A percentile compares a stretch with the other conserved stretches of the same genome.
Conservation (phyloP, 2,329 filamentous ascomycete species). For the Drechslerella stenobrocha region DNA sequence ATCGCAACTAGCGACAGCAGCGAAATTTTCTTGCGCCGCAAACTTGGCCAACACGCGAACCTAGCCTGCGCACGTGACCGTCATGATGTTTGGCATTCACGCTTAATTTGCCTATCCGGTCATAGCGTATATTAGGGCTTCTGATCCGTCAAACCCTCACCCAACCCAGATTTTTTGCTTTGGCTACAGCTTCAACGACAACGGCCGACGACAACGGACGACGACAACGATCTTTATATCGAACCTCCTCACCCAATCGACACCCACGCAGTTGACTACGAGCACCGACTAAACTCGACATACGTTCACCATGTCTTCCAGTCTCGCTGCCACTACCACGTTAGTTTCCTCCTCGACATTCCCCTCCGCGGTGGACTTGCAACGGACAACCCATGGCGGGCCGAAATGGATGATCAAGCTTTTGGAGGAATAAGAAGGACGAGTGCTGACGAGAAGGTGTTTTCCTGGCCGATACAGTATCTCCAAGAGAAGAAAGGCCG, state of each 20-base stretch:
- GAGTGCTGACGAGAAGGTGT: constrained; percentile 35
- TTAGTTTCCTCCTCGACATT: constrained; percentile 22
- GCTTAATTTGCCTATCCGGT: constrained; percentile 9
- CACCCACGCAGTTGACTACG: constrained; percentile 15
- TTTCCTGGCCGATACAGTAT: constrained; percentile 47
- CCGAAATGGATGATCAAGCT: constrained; percentile 2
- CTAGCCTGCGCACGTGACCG: constrained; percentile 39
- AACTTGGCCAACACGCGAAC: constrained; percentile 18
- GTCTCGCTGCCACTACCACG: constrained; percentile 43
- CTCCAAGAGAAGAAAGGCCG: constrained; percentile 65
- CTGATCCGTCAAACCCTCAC: constrained; percentile 34
- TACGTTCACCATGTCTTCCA: constrained; percentile 38
- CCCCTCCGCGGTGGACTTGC: not conserved
- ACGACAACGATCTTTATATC: constrained; percentile 21
- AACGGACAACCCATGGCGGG: constrained; percentile 1
- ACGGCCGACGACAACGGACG: constrained; percentile 30
- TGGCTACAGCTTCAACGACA: constrained; percentile 25
- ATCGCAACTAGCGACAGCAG: constrained; percentile 9
- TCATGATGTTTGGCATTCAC: constrained; percentile 11
- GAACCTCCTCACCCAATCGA: constrained; percentile 9
- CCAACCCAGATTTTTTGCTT: constrained; percentile 27
- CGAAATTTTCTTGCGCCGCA: constrained; percentile 32
- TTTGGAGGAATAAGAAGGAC: constrained; percentile 4
- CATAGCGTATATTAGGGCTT: constrained; percentile 42
- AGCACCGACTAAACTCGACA: constrained; percentile 20